These are phyloP conservation scores for Ophiostoma montium DNA, from an alignment of 2,329 filamentous ascomycete genomes.

Conservation along the genomic window DNA sequence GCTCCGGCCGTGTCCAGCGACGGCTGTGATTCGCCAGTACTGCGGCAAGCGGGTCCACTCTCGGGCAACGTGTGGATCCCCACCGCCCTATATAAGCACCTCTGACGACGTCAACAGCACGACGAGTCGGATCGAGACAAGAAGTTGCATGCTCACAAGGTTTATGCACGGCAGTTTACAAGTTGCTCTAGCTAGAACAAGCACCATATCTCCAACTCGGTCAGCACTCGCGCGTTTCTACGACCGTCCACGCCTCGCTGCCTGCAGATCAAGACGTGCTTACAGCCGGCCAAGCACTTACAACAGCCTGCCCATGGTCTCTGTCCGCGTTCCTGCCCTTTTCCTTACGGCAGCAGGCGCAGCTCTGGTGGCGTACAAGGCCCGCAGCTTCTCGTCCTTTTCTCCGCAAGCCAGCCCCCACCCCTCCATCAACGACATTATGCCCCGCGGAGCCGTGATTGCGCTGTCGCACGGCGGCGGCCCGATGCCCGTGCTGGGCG, in stretches of 20 bases:
- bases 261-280: no score
- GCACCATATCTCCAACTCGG: no score
- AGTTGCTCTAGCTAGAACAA: no score
- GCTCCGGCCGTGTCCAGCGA: not conserved
- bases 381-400: not conserved
- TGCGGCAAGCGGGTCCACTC: not conserved
- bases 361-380: conserved; percentile 9
- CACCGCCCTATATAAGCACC: not conserved
- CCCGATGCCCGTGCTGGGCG: conserved; percentile 43
- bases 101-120: no score
- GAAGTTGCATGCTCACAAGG: no score
- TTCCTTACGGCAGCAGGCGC: conserved; percentile 11
- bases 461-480: conserved; percentile 39
- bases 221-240: no score
- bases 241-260: no score
- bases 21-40: not conserved
- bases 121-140: no score
- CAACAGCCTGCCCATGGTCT: conserved; percentile 2
- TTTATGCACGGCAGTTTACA: no score
- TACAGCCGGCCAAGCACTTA: no score
- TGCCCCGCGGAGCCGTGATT: conserved; percentile 30
- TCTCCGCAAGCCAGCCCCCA: not conserved
- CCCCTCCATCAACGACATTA: conserved; percentile 11
- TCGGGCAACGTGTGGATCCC: not conserved
- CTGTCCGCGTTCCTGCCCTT: conserved; percentile 7